Evolutionary conservation across 2,329 filamentous ascomycete genomes (phyloP).

Genomic region (Pseudogymnoascus destructans): DNA sequence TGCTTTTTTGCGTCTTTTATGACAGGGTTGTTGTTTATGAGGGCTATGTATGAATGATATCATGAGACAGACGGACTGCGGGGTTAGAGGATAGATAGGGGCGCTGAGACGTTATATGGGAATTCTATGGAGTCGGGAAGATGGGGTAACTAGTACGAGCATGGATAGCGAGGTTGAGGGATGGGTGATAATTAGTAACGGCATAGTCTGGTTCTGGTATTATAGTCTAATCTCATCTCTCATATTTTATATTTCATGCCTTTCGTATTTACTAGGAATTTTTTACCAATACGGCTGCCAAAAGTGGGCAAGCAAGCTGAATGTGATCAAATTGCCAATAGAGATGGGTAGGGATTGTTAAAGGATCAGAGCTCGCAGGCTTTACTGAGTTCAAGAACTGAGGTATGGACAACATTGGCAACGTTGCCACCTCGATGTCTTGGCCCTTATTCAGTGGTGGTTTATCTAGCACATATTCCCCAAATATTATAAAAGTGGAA

Average conservation of each 20-base stretch:
- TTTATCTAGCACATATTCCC: background rate
- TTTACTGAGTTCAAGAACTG: background rate
- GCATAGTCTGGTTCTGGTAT: background rate
- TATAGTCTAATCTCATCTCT: constrained; percentile 4
- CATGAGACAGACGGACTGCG: background rate
- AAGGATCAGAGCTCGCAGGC: background rate
- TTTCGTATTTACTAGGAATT: background rate
- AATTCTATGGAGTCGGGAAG: background rate
- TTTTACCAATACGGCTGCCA: background rate
- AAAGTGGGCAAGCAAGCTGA: background rate
- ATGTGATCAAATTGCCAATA: background rate
- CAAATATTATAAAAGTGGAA: background rate
- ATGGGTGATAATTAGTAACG: background rate
- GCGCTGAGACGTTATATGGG: background rate
- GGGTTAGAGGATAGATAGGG: background rate
- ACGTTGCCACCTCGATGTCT: background rate
- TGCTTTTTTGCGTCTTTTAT: background rate
- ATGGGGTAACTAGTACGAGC: background rate
- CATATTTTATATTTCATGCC: background rate
- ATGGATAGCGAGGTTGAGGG: background rate
- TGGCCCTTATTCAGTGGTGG: background rate
- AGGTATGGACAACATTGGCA: background rate
- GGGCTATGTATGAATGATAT: constrained; percentile 4
- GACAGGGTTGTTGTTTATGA: background rate
- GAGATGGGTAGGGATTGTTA: background rate